Percentiles rank a stretch among this genome's conserved stretches.
phyloP scores from a whole-genome alignment of 805 yeast species.

The Candida silvicultrix region DNA sequence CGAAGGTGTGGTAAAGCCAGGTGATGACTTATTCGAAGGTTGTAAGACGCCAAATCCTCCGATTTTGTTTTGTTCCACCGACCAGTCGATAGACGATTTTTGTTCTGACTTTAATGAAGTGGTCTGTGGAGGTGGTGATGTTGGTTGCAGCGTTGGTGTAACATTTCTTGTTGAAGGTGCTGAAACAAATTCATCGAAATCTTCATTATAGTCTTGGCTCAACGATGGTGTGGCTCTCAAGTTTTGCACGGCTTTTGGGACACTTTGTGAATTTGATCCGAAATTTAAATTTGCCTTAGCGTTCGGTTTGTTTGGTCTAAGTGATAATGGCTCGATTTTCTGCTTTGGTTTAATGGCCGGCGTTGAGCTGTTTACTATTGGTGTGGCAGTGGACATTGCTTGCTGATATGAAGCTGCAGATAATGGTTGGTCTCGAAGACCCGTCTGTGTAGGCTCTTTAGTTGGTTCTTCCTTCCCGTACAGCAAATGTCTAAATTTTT shows the following conservation, averaged over 20 bases:
- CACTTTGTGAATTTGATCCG: slow-evolving; percentile 10
- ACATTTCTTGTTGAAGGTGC: slow-evolving; percentile 21
- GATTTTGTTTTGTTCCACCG: neutral
- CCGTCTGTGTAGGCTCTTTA: slow-evolving; percentile 6
- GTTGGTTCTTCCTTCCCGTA: slow-evolving; percentile 20
- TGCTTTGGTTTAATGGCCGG: slow-evolving; percentile 6
- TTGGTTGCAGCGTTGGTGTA: slow-evolving; percentile 6
- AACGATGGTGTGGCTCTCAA: slow-evolving; percentile 3
- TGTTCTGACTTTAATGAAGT: neutral
- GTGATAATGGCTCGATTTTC: slow-evolving; percentile 12
- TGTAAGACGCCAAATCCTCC: neutral
- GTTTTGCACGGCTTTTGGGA: slow-evolving; percentile 11
- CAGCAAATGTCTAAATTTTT: slow-evolving; percentile 9
- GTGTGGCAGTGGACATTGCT: slow-evolving; percentile 11
- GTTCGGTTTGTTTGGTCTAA: slow-evolving; percentile 10
- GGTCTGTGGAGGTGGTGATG: neutral
- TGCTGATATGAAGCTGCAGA: slow-evolving; percentile 11
- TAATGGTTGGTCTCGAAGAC: slow-evolving; percentile 4
- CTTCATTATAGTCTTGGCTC: slow-evolving; percentile 11
- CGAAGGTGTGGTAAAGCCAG: neutral
- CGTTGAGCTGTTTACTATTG: neutral
- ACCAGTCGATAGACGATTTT: neutral
- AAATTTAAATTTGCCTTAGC: slow-evolving; percentile 4
- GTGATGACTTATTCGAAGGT: neutral
- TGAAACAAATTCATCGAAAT: slow-evolving; percentile 25